Evolutionary conservation across 2,329 filamentous ascomycete genomes (phyloP).

Genomic region (Colletotrichum scovillei): DNA sequence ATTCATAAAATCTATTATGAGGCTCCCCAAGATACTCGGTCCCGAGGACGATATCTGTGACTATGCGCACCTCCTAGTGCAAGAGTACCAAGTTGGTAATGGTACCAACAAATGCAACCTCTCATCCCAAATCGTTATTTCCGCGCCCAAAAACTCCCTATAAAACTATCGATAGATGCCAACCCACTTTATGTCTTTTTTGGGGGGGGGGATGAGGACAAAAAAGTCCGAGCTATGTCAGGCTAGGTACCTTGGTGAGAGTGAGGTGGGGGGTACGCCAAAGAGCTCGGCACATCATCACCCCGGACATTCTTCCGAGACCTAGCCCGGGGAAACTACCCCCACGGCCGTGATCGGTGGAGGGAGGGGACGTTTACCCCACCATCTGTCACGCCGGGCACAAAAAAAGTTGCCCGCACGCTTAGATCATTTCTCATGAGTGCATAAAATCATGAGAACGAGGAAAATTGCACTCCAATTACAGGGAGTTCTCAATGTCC

Average conservation of each 20-base stretch:
- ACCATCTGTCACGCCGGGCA: slow-evolving; percentile 3
- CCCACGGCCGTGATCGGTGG: slow-evolving; percentile 29
- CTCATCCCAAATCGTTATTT: not conserved
- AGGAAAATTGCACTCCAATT: slow-evolving; percentile 1
- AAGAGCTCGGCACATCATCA: slow-evolving; percentile 26
- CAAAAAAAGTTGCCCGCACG: slow-evolving; percentile 15
- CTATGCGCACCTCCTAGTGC: not conserved
- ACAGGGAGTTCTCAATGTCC: slow-evolving; percentile 70
- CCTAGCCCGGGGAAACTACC: not conserved
- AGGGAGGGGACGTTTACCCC: slow-evolving; percentile 6
- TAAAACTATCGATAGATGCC: not conserved
- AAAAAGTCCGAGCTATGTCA: not conserved
- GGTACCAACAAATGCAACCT: not conserved
- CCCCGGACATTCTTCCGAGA: slow-evolving; percentile 26
- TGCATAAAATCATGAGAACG: not conserved
- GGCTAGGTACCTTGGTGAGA: not conserved
- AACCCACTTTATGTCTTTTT: not conserved
- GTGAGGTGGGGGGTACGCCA: not conserved
- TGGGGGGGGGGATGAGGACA: not conserved
- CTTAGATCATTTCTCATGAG: not conserved
- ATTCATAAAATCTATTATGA: slow-evolving; percentile 5
- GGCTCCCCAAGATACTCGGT: not conserved
- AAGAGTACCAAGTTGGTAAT: not conserved
- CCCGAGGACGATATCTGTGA: not conserved
- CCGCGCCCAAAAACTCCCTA: not conserved